phyloP scores from a whole-genome alignment of 2,329 filamentous ascomycete species.

The Colletotrichum higginsianum region DNA sequence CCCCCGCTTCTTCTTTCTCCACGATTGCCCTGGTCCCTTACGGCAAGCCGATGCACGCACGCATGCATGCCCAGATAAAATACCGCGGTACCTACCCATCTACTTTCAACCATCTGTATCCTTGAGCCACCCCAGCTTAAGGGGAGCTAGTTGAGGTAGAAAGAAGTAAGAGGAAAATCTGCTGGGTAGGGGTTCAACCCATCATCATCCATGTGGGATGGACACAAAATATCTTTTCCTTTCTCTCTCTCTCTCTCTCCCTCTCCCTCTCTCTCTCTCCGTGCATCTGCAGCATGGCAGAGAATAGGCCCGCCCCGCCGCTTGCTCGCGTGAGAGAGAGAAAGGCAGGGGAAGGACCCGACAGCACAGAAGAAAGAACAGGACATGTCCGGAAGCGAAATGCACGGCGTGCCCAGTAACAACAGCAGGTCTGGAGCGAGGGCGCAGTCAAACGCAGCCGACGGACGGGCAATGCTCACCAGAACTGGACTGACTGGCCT shows the following conservation, averaged over 20 bases:
- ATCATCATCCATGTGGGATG: not conserved
- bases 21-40: conserved; percentile 30
- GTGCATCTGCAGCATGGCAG: not conserved
- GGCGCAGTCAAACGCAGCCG: conserved; percentile 2
- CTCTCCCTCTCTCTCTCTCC: not conserved
- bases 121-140: no score
- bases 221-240: not conserved
- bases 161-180: not conserved
- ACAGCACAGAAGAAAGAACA: conserved; percentile 14
- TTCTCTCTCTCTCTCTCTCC: not conserved
- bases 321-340: conserved; percentile 27
- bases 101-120: not conserved
- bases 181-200: conserved; percentile 16
- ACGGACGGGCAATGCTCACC: not conserved
- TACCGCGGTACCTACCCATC: not conserved
- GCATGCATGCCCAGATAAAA: not conserved
- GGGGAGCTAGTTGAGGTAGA: not conserved
- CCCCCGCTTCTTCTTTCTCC: conserved; percentile 15
- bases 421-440: not conserved
- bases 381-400: no score
- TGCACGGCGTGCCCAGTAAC: not conserved
- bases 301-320: not conserved
- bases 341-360: conserved; percentile 21
- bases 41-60: conserved; percentile 9
- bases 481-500: not conserved